phyloP scores from a whole-genome alignment of 257 asterid species.

The Fraxinus excelsior region DNA sequence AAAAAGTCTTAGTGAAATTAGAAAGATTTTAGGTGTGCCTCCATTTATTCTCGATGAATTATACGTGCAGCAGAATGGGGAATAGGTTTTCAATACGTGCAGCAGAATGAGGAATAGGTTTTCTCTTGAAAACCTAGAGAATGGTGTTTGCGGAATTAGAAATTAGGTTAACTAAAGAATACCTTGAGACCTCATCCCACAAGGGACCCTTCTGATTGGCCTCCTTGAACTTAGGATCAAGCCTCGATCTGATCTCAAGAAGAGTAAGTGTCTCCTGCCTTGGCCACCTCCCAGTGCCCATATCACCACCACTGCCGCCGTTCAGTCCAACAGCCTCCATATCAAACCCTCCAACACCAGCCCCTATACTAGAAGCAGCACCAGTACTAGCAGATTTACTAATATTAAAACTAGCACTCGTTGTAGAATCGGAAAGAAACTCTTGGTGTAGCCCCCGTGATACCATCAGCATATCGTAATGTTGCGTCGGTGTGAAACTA shows the following conservation, averaged over 20 bases:
- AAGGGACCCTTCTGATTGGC: slow-evolving; percentile 94
- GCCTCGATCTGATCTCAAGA: slow-evolving; percentile 90
- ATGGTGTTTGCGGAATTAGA: not conserved
- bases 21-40: not conserved
- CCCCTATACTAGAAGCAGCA: slow-evolving; percentile 25
- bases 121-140: slow-evolving; percentile 5
- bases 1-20: not conserved
- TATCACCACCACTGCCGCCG: slow-evolving; percentile 36
- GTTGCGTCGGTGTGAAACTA: slow-evolving; percentile 35
- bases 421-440: slow-evolving; percentile 48
- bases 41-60: not conserved
- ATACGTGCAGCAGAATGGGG: not conserved
- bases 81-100: not conserved
- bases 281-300: slow-evolving; percentile 89
- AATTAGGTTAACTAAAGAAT: slow-evolving; percentile 30
- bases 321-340: slow-evolving; percentile 40
- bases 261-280: slow-evolving; percentile 95
- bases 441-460: slow-evolving; percentile 30
- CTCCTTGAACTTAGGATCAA: slow-evolving; percentile 88
- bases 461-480: slow-evolving; percentile 56
- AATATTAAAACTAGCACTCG: not conserved
- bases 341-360: slow-evolving; percentile 37
- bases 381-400: slow-evolving; percentile 21
- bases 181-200: slow-evolving; percentile 99
- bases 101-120: not conserved